phyloP scores from a whole-genome alignment of 148 eudicot species.

The Suaeda aralocaspica region DNA sequence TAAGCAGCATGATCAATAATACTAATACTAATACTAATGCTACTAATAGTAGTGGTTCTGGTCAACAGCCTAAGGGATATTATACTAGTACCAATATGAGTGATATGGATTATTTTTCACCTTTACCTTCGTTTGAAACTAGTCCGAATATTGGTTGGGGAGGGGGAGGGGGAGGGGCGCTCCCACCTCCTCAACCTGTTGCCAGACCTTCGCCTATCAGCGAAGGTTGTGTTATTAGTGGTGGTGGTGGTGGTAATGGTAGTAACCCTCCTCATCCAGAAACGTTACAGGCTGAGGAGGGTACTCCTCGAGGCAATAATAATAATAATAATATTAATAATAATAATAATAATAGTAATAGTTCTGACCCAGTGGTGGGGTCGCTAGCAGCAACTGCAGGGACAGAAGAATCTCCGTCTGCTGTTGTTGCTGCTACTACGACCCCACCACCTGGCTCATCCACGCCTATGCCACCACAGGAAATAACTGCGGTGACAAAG shows the following conservation, averaged over 20 bases:
- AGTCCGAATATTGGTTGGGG: conserved; percentile 11
- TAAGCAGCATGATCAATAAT: conserved; percentile 1
- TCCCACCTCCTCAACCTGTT: conserved; percentile 9
- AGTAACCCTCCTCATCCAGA: not conserved
- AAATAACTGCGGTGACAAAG: conserved; percentile 10
- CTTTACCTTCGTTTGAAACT: not conserved
- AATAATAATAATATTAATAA: not conserved
- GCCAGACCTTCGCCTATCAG: not conserved
- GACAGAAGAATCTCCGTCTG: not conserved
- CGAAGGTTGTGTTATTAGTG: not conserved
- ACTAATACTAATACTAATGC: not conserved
- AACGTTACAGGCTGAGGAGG: not conserved
- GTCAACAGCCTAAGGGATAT: not conserved
- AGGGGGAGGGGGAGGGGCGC: not conserved
- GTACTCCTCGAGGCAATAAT: too few species aligned
- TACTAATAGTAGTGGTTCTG: not conserved
- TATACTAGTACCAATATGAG: conserved; percentile 1
- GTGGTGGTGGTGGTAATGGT: not conserved
- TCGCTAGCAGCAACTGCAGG: not conserved
- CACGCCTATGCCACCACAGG: not conserved
- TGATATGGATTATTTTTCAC: not conserved
- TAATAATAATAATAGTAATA: not conserved
- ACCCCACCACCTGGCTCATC: not conserved
- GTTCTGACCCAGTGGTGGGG: conserved; percentile 5
- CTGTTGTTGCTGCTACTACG: not conserved